Evolutionary conservation across 352 stramenopile genomes (phyloP).

Genomic region (Globisporangium uncinulatum): DNA sequence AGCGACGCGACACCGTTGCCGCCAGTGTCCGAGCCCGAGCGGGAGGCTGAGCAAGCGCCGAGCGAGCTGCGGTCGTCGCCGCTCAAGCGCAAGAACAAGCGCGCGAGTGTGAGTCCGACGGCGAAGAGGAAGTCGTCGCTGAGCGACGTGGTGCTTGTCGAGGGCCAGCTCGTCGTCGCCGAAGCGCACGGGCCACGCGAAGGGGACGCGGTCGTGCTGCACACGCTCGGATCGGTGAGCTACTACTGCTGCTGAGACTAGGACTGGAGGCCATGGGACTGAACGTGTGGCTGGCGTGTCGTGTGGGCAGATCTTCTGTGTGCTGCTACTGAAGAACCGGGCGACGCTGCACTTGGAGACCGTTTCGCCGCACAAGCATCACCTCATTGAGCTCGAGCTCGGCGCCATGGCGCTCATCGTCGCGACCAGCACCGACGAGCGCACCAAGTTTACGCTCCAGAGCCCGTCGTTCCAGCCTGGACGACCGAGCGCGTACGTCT

Average conservation of each 20-base stretch:
- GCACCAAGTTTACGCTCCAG: slow-evolving; percentile 33
- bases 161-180: slow-evolving; percentile 44
- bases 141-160: slow-evolving; percentile 32
- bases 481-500: slow-evolving; percentile 22
- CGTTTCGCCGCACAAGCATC: slow-evolving; percentile 27
- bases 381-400: slow-evolving; percentile 27
- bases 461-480: slow-evolving; percentile 5
- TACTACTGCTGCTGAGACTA: too few species aligned
- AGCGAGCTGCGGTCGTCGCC: slow-evolving; percentile 6
- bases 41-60: neutral
- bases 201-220: slow-evolving; percentile 9
- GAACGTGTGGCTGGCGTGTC: neutral
- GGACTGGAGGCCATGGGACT: neutral
- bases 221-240: slow-evolving; percentile 46
- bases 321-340: slow-evolving; percentile 28
- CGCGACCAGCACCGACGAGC: slow-evolving; percentile 22
- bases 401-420: slow-evolving; percentile 31
- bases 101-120: slow-evolving; percentile 21
- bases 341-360: slow-evolving; percentile 32
- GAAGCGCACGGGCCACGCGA: slow-evolving; percentile 28
- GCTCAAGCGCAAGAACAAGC: slow-evolving; percentile 37
- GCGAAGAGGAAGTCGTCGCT: slow-evolving; percentile 14
- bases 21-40: neutral
- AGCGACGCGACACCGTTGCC: neutral
- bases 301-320: slow-evolving; percentile 32